A percentile compares a stretch with the other conserved stretches of the same genome.
These are phyloP conservation scores for Annulohypoxylon nitens DNA, from an alignment of 495 filamentous ascomycete species.

Conservation along the genomic window DNA sequence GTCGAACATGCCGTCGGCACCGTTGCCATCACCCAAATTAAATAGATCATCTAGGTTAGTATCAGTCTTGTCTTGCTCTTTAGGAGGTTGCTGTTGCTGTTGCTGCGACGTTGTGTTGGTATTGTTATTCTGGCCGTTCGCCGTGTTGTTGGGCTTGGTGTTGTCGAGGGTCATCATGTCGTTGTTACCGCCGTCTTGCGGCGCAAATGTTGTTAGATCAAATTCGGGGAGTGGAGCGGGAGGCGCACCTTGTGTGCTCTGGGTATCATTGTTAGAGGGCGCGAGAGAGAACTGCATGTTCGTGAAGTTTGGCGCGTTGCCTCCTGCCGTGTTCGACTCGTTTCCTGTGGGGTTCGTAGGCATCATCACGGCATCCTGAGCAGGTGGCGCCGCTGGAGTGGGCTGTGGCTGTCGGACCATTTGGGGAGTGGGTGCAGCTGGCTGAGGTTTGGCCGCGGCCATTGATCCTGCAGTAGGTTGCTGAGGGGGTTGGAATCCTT, in stretches of 20 bases:
- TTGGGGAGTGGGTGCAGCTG: conserved; percentile 21
- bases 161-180: conserved; percentile 32
- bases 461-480: conserved; percentile 25
- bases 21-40: conserved; percentile 49
- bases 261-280: conserved; percentile 46
- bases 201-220: conserved; percentile 49
- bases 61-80: conserved; percentile 45
- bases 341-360: conserved; percentile 25
- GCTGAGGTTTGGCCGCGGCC: conserved; percentile 38
- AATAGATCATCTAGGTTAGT: conserved; percentile 58
- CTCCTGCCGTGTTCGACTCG: conserved; percentile 13
- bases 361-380: conserved; percentile 41
- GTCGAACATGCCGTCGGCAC: conserved; percentile 55
- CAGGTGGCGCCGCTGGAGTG: conserved; percentile 29
- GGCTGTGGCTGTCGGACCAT: conserved; percentile 27
- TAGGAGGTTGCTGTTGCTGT: conserved; percentile 17
- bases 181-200: conserved; percentile 36
- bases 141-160: conserved; percentile 23
- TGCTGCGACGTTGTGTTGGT: conserved; percentile 26
- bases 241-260: conserved; percentile 31
- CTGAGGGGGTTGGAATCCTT: conserved; percentile 44
- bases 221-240: conserved; percentile 51
- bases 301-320: conserved; percentile 52
- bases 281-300: conserved; percentile 62
- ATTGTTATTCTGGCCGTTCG: conserved; percentile 20